phyloP scores from a whole-genome alignment of 1,284 basidiomycete species.

The Peniophora sp. region DNA sequence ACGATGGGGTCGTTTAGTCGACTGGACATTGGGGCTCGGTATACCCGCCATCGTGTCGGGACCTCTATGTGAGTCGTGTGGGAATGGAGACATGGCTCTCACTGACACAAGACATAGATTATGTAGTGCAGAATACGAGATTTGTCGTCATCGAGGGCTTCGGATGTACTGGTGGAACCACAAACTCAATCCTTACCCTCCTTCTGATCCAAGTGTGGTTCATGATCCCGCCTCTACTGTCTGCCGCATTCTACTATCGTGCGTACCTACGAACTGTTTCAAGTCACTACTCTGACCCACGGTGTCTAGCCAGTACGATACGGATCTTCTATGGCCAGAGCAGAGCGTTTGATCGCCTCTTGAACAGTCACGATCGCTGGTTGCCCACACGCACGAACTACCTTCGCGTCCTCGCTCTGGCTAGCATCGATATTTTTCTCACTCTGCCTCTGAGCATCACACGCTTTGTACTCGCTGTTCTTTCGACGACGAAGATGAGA shows the following conservation, averaged over 20 bases:
- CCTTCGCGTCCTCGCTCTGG: no score
- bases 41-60: neutral
- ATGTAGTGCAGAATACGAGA: neutral
- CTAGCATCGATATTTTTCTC: no score
- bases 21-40: neutral
- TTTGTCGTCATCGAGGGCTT: neutral
- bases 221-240: neutral
- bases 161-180: neutral
- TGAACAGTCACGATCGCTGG: no score
- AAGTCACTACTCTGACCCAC: no score
- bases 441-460: no score
- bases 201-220: neutral
- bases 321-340: no score
- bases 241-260: neutral
- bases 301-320: no score
- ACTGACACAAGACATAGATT: neutral
- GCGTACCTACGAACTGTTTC: neutral
- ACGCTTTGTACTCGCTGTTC: no score
- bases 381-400: no score
- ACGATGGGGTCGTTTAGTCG: neutral
- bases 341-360: no score
- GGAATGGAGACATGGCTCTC: neutral
- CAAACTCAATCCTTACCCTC: neutral
- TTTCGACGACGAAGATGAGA: no score
- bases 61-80: neutral